Evolutionary conservation across 1,284 basidiomycete genomes (phyloP).

Genomic region (Heterobasidion parviporum): DNA sequence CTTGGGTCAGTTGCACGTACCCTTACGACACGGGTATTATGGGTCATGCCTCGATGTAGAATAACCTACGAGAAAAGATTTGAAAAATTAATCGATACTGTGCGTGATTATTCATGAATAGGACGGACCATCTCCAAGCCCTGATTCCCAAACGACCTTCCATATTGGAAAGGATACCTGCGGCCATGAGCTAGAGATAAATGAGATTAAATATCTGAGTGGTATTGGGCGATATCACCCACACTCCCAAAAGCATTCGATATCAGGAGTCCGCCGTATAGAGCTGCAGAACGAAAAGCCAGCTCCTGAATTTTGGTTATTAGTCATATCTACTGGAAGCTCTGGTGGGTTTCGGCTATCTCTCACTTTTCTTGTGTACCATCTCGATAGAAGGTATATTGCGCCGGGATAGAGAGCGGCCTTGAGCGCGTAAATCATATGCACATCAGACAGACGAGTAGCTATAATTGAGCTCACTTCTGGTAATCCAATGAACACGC

Average conservation of each 20-base stretch:
- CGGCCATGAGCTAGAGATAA: slow-evolving; percentile 46
- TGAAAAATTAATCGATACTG: slow-evolving; percentile 28
- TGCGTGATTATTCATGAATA: too few relatives aligned
- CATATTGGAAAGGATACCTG: slow-evolving; percentile 63
- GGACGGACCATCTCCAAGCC: slow-evolving; percentile 58
- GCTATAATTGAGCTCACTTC: slow-evolving; percentile 29
- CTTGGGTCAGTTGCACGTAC: too few relatives aligned
- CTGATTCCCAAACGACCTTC: slow-evolving; percentile 57
- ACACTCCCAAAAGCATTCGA: slow-evolving; percentile 73
- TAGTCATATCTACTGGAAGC: neutral
- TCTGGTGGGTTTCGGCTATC: neutral
- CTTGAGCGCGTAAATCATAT: slow-evolving; percentile 14
- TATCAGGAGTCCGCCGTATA: slow-evolving; percentile 62
- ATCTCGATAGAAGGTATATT: slow-evolving; percentile 52
- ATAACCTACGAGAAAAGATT: slow-evolving; percentile 35
- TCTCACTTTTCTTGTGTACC: slow-evolving; percentile 55
- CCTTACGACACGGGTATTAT: too few relatives aligned
- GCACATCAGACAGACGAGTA: neutral
- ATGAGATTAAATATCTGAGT: neutral
- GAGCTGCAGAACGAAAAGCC: slow-evolving; percentile 60
- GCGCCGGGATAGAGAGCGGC: slow-evolving; percentile 62
- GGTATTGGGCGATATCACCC: slow-evolving; percentile 13
- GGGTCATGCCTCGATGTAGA: too few relatives aligned
- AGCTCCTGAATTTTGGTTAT: slow-evolving; percentile 35
- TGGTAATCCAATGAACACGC: slow-evolving; percentile 55